These are phyloP conservation scores for Scopulariopsis brevicaulis DNA, from an alignment of 2,329 filamentous ascomycete genomes.

Conservation along the genomic window DNA sequence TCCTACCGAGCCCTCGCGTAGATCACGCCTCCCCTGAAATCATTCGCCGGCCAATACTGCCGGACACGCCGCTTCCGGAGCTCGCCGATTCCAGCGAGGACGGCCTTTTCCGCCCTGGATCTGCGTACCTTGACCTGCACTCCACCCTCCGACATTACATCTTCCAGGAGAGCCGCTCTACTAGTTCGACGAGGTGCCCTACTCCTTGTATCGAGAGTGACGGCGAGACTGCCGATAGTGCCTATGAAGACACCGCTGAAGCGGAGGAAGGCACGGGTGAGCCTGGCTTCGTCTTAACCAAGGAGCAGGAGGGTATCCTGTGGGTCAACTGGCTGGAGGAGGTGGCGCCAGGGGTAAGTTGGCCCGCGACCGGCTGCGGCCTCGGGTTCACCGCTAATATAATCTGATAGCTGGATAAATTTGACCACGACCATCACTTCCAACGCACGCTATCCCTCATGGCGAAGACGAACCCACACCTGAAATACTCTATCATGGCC, in stretches of 20 bases:
- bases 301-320: slow-evolving; percentile 11
- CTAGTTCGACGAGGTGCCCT: slow-evolving; percentile 17
- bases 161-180: slow-evolving; percentile 29
- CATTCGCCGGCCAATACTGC: background rate
- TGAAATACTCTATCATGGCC: slow-evolving; percentile 36
- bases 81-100: slow-evolving; percentile 11
- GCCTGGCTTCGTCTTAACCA: slow-evolving; percentile 7
- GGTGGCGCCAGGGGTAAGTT: slow-evolving; percentile 29
- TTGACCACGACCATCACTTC: slow-evolving; percentile 35
- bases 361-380: background rate
- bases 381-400: slow-evolving; percentile 10
- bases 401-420: slow-evolving; percentile 21
- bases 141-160: slow-evolving; percentile 30
- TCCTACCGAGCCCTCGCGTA: background rate
- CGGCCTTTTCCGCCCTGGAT: slow-evolving; percentile 33
- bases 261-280: background rate
- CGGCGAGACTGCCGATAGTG: background rate
- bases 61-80: background rate
- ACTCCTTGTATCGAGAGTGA: background rate
- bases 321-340: slow-evolving; percentile 31
- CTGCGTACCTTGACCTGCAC: slow-evolving; percentile 32
- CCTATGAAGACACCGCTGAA: background rate
- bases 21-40: background rate
- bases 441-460: slow-evolving; percentile 33
- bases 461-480: slow-evolving; percentile 27